Percentiles rank a stretch among this genome's conserved stretches.
These are phyloP conservation scores for Diutina siamensis DNA, from an alignment of 1,139 yeast genomes.

Conservation along the genomic window DNA sequence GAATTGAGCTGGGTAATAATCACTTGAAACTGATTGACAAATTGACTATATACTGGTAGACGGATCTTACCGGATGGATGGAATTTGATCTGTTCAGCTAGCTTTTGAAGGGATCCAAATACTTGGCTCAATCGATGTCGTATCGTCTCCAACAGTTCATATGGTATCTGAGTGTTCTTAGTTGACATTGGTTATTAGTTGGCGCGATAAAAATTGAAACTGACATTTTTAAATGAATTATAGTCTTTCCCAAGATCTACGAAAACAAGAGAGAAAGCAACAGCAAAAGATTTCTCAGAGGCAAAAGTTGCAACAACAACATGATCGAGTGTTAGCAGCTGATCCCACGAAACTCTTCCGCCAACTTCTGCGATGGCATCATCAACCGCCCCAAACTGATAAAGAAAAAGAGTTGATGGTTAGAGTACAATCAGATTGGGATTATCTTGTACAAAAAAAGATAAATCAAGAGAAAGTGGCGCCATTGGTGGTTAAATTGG, in stretches of 20 bases:
- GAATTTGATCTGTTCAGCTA: slow-evolving; percentile 31
- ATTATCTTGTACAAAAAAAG: slow-evolving; percentile 23
- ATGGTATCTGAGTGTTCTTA: slow-evolving; percentile 2
- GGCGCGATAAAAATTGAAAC: too few species aligned
- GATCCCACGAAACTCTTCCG: slow-evolving; percentile 26
- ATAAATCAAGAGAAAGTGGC: slow-evolving; percentile 22
- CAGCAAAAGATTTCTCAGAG: slow-evolving; percentile 27
- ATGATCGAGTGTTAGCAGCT: slow-evolving; percentile 16
- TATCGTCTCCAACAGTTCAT: slow-evolving; percentile 30
- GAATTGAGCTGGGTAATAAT: slow-evolving; percentile 72
- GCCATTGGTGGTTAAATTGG: slow-evolving; percentile 13
- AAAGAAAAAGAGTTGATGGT: slow-evolving; percentile 16
- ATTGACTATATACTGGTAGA: background rate
- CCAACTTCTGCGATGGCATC: slow-evolving; percentile 14
- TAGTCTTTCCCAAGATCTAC: slow-evolving; percentile 30
- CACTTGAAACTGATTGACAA: slow-evolving; percentile 61
- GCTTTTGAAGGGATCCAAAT: slow-evolving; percentile 30
- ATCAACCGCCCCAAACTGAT: slow-evolving; percentile 8
- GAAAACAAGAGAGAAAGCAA: slow-evolving; percentile 26
- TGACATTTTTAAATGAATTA: slow-evolving; percentile 22
- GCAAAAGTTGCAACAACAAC: slow-evolving; percentile 23
- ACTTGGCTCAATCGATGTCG: slow-evolving; percentile 35
- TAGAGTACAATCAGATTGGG: slow-evolving; percentile 28
- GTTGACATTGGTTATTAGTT: background rate
- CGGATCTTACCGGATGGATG: slow-evolving; percentile 11